Conservation (phyloP, 140 eudicot genomes). For the Erigeron philadelphicus region DNA sequence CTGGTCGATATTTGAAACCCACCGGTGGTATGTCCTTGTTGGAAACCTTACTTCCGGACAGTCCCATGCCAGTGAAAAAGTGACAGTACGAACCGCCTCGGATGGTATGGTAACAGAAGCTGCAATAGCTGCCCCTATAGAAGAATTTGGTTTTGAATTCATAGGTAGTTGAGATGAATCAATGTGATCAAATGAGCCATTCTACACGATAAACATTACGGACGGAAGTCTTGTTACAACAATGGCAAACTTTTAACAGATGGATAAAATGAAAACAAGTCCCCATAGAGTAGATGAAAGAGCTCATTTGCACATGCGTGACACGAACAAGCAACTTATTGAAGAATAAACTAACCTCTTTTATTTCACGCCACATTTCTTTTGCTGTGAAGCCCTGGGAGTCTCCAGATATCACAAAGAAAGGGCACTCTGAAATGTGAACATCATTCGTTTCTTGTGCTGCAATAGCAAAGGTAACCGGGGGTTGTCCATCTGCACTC, state of each 20-base stretch:
- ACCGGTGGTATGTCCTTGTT: constrained; percentile 85
- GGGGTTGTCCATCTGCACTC: constrained; percentile 64
- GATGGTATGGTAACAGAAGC: constrained; percentile 72
- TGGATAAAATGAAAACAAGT: background rate
- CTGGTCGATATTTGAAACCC: constrained; percentile 17
- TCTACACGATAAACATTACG: constrained; percentile 41
- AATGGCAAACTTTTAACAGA: background rate
- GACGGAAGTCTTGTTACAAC: constrained; percentile 21
- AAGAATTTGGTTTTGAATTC: constrained; percentile 61
- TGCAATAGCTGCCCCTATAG: constrained; percentile 84
- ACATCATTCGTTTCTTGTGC: constrained; percentile 73
- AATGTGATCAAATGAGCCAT: constrained; percentile 78
- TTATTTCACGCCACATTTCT: constrained; percentile 81
- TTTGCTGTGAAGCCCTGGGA: constrained; percentile 71
- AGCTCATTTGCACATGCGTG: background rate
- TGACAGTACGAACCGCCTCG: constrained; percentile 49
- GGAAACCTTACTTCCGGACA: constrained; percentile 71
- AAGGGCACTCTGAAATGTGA: constrained; percentile 78
- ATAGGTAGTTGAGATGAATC: constrained; percentile 53
- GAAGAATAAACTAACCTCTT: constrained; percentile 53
- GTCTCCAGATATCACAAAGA: constrained; percentile 72
- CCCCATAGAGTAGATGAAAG: background rate
- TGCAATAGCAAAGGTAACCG: constrained; percentile 80
- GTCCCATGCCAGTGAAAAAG: constrained; percentile 92
- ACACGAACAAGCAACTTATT: constrained; percentile 9